Base-by-base conservation (phyloP, 305 asterid genomes). In the Nicotiana rustica region DNA sequence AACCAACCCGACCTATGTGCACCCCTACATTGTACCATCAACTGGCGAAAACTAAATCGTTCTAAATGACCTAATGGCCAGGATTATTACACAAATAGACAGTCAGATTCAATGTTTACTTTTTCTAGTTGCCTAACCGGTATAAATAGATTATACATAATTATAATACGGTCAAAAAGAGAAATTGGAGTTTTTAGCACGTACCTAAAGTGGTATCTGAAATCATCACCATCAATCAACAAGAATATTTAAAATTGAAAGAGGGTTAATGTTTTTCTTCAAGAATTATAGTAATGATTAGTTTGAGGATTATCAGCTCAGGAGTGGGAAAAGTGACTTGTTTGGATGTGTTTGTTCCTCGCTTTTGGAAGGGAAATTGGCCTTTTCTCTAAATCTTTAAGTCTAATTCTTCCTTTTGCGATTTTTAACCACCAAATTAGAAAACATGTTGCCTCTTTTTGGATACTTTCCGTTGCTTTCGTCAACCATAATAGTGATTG, bases 211-310 rank as follows among this genome's bases (percentile, higher is more conserved):
- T 47, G 62, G 21, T 73, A 47, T 21, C 18, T 47, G 12, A 44
- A 47, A 73, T 73, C 62, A 49, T 73, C 79, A 73, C 79, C 59
- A 73, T 47, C 25, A 47, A 73, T 73, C 64, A 44, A 47, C 13
- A 6, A 71, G 36, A 44, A 15, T 44, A 69, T 71, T 44, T 44
- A 6, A 44, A 70, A 71, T 19, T 71, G n/a, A 1, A 73, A 47
- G 25, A 49, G 41, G 6, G 14, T 25, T 6, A 73, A 21, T 49
- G 62, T 49, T 21, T 25, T 49, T 49, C 62, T 6, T 49, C 41
- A 49, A 49, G 19, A 49, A 13, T 49, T 73, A 25, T 49, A 52
- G 59, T 52, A 25, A 73, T 73, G 64, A 49, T 73, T 21, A 73
- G 15, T 21, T 6, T 36, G 5, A 35, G 25, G 7, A 49, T 47